A percentile compares a stretch with the other conserved stretches of the same genome.
Evolutionary conservation across 148 eudicot species (phyloP).

Genomic region (Rhododendron simsii): DNA sequence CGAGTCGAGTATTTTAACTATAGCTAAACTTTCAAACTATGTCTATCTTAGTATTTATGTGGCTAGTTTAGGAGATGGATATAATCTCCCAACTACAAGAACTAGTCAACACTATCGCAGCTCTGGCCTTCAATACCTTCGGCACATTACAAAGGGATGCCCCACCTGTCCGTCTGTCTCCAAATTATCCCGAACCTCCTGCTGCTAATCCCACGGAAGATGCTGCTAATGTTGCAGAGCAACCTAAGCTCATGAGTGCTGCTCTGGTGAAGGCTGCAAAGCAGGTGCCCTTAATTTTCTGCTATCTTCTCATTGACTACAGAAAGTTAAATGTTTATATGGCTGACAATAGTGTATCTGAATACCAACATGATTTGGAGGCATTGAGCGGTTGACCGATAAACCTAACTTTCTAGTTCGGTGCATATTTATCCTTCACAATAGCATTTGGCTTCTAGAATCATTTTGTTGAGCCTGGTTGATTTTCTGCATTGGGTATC

Average conservation of each 20-base stretch:
- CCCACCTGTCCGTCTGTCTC: conserved; percentile 81
- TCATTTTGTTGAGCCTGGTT: neutral
- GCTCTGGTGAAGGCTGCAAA: conserved; percentile 91
- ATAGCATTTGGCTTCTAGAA: neutral
- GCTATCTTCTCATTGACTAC: neutral
- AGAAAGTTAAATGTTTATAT: neutral
- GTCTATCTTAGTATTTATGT: neutral
- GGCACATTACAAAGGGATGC: conserved; percentile 94
- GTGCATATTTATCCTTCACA: neutral
- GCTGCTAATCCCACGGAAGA: conserved; percentile 42
- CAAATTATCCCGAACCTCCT: conserved; percentile 87
- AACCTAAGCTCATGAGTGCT: conserved; percentile 65
- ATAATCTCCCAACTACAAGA: conserved; percentile 94
- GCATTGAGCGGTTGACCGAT: neutral
- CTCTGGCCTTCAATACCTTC: conserved; percentile 72
- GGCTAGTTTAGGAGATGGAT: conserved; percentile 45
- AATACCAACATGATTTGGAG: neutral
- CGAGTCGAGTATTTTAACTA: neutral
- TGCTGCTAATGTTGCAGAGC: conserved; percentile 46
- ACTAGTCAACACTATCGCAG: conserved; percentile 67
- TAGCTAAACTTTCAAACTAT: neutral
- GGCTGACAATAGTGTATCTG: neutral
- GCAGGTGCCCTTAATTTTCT: conserved; percentile 42
- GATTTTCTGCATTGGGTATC: neutral
- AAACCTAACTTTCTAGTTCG: neutral